phyloP scores from a whole-genome alignment of 345 rosid species.

The Citrus glauca region DNA sequence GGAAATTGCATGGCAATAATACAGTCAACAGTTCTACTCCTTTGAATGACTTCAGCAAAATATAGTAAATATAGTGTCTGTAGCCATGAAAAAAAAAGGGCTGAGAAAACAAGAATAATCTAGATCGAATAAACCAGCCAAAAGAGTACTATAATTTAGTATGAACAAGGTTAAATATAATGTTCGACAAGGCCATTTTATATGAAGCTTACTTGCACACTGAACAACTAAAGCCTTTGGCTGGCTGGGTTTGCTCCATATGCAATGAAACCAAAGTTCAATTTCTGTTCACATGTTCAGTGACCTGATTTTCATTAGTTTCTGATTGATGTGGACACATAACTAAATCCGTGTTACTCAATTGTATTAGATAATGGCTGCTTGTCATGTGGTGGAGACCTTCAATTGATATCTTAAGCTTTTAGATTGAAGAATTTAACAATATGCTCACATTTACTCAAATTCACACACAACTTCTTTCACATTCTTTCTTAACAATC shows the following conservation, averaged over 20 bases:
- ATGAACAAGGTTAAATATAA: neutral
- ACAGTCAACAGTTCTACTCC: neutral
- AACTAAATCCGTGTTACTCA: neutral
- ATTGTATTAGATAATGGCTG: neutral
- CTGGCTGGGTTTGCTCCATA: no score
- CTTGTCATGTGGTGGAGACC: neutral
- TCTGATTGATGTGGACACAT: neutral
- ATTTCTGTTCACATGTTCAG: neutral
- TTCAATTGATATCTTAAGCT: neutral
- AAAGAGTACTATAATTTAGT: no score
- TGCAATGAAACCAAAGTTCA: neutral
- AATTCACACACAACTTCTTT: neutral
- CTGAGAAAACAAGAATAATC: neutral
- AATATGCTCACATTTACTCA: neutral
- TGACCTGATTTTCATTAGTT: no score
- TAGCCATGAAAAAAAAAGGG: neutral
- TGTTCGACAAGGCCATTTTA: neutral
- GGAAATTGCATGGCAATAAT: neutral
- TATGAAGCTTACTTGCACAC: no score
- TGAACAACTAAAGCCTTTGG: neutral
- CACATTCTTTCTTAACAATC: neutral
- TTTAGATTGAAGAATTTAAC: neutral
- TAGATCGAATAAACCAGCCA: no score
- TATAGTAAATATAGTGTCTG: neutral
- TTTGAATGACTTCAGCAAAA: neutral